Percentiles rank a stretch among this genome's conserved stretches.
phyloP scores from a whole-genome alignment of 2,329 filamentous ascomycete genomes.

The Acarospora socialis region DNA sequence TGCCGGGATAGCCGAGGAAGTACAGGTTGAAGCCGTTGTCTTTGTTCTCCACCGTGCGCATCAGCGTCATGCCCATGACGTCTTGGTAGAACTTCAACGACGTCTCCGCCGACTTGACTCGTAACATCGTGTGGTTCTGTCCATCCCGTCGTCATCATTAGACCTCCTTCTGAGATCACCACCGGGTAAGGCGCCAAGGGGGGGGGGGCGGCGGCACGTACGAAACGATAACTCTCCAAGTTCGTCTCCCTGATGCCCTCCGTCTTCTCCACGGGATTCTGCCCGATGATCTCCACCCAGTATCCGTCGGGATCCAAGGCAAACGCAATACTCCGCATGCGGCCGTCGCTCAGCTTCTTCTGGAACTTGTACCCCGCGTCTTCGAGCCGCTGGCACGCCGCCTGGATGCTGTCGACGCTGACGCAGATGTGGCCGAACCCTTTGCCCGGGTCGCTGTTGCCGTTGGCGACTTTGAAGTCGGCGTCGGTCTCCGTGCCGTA shows the following conservation, averaged over 20 bases:
- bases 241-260: slow-evolving; percentile 62
- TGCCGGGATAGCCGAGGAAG: slow-evolving; percentile 67
- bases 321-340: slow-evolving; percentile 81
- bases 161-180: too few species aligned
- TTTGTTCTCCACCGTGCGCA: slow-evolving; percentile 57
- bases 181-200: not conserved
- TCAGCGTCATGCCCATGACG: slow-evolving; percentile 71
- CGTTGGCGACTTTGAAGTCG: slow-evolving; percentile 68
- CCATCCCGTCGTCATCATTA: too few species aligned
- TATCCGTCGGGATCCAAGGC: slow-evolving; percentile 77
- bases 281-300: slow-evolving; percentile 47
- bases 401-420: slow-evolving; percentile 70
- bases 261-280: slow-evolving; percentile 56
- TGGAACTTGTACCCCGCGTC: slow-evolving; percentile 87
- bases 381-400: slow-evolving; percentile 76
- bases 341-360: slow-evolving; percentile 82
- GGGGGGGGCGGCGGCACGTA: too few species aligned
- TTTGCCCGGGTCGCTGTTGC: slow-evolving; percentile 76
- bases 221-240: slow-evolving; percentile 54
- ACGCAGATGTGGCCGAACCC: slow-evolving; percentile 82
- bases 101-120: slow-evolving; percentile 67
- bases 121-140: slow-evolving; percentile 92
- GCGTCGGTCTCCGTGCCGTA: slow-evolving; percentile 82
- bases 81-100: slow-evolving; percentile 73
- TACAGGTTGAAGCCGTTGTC: slow-evolving; percentile 75